Evolutionary conservation across 345 rosid genomes (phyloP).

Genomic region (Arabidopsis arenosa): DNA sequence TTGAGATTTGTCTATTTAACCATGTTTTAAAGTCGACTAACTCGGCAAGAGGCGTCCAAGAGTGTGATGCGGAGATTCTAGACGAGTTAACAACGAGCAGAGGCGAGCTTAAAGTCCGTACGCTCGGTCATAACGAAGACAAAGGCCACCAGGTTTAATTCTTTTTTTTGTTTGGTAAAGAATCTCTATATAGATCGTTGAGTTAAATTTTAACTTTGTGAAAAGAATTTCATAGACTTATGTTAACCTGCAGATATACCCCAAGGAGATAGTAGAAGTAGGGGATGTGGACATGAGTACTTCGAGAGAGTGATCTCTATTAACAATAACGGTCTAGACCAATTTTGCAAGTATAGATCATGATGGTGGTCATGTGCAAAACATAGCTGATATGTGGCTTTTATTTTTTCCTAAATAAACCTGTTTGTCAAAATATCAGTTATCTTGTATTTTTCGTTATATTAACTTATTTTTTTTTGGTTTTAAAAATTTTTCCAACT

Average conservation of each 20-base stretch:
- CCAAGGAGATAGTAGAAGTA: conserved; percentile 20
- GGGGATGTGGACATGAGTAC: conserved; percentile 8
- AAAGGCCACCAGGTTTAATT: conserved; percentile 35
- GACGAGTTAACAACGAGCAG: conserved; percentile 82
- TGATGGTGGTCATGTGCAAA: conserved; percentile 1
- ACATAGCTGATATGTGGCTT: background rate
- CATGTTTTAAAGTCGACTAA: conserved; percentile 15
- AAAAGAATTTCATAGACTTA: background rate
- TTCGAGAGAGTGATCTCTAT: conserved; percentile 10
- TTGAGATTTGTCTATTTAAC: background rate
- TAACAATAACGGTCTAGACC: background rate
- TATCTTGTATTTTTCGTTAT: background rate
- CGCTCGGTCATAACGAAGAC: conserved; percentile 46
- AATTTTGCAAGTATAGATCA: conserved; percentile 13
- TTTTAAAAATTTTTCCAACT: no score
- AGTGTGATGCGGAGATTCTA: conserved; percentile 55
- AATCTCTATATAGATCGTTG: background rate
- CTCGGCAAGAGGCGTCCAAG: conserved; percentile 19
- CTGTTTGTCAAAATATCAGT: conserved; percentile 13
- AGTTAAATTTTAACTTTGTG: background rate
- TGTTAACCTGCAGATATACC: conserved; percentile 33
- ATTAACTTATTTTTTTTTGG: background rate
- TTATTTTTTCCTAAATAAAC: background rate
- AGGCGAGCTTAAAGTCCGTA: conserved; percentile 75
- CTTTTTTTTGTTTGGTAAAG: background rate